phyloP scores from a whole-genome alignment of 139 green algal species.

The Chara braunii region DNA sequence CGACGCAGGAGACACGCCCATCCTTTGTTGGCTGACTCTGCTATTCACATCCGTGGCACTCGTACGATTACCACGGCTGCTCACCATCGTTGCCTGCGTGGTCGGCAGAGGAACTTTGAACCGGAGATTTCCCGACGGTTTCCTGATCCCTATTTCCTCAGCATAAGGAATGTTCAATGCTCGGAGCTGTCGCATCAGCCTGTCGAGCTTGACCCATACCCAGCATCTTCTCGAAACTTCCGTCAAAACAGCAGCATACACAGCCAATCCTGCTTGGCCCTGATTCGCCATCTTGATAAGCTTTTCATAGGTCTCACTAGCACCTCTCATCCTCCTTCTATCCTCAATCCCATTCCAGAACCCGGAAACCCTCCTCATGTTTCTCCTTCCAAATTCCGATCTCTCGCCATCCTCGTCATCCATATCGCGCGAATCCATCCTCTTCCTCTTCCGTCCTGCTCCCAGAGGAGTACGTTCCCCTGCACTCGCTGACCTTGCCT shows the following conservation, averaged over 20 bases:
- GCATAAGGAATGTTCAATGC: background rate
- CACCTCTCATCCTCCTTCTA: background rate
- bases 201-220: conserved; percentile 16
- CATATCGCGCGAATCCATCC: too few species aligned
- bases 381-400: too few species aligned
- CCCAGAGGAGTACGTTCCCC: too few species aligned
- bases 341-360: conserved; percentile 1
- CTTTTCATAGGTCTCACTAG: background rate
- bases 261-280: background rate
- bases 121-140: conserved; percentile 8
- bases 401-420: too few species aligned
- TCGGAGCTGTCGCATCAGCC: conserved; percentile 1
- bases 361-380: background rate
- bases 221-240: background rate
- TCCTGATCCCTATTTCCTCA: conserved; percentile 3
- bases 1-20: too few species aligned
- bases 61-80: too few species aligned
- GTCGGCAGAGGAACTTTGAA: too few species aligned
- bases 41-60: too few species aligned
- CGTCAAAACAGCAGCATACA: conserved; percentile 5
- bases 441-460: too few species aligned
- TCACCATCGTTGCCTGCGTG: too few species aligned
- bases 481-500: too few species aligned
- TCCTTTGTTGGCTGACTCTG: too few species aligned
- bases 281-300: conserved; percentile 8